Evolutionary conservation across 441 rosid species (phyloP).

Genomic region (Euphorbia schlechtendalii): DNA sequence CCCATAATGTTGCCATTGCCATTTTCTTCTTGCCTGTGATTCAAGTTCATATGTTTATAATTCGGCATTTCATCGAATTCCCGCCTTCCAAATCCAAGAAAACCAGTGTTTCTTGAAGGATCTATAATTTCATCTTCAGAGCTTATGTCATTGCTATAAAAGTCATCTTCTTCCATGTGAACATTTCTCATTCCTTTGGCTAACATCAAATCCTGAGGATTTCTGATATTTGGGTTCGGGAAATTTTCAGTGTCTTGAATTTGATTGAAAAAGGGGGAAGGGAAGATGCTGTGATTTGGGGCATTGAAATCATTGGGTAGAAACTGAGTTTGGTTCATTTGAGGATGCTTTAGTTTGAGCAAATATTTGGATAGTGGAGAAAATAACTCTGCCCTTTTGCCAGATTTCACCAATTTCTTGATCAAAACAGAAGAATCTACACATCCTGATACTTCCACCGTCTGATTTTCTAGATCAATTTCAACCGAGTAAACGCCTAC

Average conservation of each 20-base stretch:
- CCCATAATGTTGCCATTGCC: slow-evolving; percentile 16
- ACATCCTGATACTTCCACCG: slow-evolving; percentile 51
- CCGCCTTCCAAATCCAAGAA: slow-evolving; percentile 15
- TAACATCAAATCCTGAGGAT: slow-evolving; percentile 7
- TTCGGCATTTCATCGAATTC: slow-evolving; percentile 17
- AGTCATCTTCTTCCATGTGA: slow-evolving; percentile 9
- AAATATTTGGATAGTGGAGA: slow-evolving; percentile 24
- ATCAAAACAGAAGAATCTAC: slow-evolving; percentile 44
- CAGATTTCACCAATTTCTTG: slow-evolving; percentile 43
- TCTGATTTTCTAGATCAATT: slow-evolving; percentile 44
- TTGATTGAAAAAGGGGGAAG: slow-evolving; percentile 17
- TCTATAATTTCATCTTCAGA: slow-evolving; percentile 12
- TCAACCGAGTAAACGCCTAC: slow-evolving; percentile 60
- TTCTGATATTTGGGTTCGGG: slow-evolving; percentile 22
- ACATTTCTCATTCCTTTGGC: slow-evolving; percentile 11
- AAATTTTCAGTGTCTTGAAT: slow-evolving; percentile 24
- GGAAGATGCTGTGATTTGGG: slow-evolving; percentile 3
- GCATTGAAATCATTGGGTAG: slow-evolving; percentile 15
- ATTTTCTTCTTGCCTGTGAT: slow-evolving; percentile 21
- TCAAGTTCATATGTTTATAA: slow-evolving; percentile 26
- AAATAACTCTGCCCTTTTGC: slow-evolving; percentile 55
- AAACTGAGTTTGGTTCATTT: slow-evolving; percentile 20
- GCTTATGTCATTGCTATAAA: not conserved
- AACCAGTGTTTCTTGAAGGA: slow-evolving; percentile 19
- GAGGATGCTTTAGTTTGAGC: slow-evolving; percentile 20